phyloP scores from a whole-genome alignment of 176 grass and related monocot genomes.

The Raddia distichophylla region DNA sequence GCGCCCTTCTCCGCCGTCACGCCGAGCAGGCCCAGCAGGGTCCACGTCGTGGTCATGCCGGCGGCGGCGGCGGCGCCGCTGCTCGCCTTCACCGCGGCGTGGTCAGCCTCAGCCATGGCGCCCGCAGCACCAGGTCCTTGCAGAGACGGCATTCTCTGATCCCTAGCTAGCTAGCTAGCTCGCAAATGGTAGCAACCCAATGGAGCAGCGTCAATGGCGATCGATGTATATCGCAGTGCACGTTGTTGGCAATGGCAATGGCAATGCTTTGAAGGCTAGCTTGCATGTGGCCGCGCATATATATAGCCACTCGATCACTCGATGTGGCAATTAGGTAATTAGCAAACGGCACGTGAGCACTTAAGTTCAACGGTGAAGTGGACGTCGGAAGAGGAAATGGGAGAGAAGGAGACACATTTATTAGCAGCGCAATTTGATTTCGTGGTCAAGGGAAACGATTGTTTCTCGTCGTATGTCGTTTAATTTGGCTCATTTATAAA shows the following conservation, averaged over 20 bases:
- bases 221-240: neutral
- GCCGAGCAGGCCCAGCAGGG: slow-evolving; percentile 46
- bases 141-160: slow-evolving; percentile 34
- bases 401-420: neutral
- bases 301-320: slow-evolving; percentile 14
- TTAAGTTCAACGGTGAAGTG: neutral
- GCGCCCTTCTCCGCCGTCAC: neutral
- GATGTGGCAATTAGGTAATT: slow-evolving; percentile 1
- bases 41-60: neutral
- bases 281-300: neutral
- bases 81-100: neutral
- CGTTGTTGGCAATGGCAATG: slow-evolving; percentile 20
- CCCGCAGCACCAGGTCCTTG: neutral
- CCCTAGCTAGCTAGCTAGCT: neutral
- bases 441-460: neutral
- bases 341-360: neutral
- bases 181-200: neutral
- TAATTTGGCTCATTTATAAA: neutral
- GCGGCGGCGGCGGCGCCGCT: slow-evolving; percentile 3
- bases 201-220: neutral
- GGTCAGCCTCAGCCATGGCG: neutral
- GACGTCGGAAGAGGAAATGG: neutral
- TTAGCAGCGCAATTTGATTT: neutral
- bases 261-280: neutral
- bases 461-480: neutral